Conservation (phyloP, 78 protist species). For the Creolimax fragrantissima region DNA sequence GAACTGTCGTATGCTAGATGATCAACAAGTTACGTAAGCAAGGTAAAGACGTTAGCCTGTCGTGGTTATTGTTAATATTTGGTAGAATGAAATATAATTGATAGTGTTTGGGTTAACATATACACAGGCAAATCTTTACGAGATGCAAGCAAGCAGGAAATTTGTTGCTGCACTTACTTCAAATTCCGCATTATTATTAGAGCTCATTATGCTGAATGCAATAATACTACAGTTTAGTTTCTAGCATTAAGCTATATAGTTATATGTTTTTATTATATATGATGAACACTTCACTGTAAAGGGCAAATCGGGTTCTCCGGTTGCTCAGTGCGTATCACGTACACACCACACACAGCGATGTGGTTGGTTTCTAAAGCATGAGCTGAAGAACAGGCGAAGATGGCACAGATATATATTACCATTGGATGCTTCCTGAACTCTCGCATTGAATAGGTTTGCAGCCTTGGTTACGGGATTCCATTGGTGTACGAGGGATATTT, state of each 20-base stretch:
- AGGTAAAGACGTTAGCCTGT: too few relatives aligned
- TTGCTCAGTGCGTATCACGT: not conserved
- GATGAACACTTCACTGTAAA: not conserved
- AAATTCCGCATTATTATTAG: too few relatives aligned
- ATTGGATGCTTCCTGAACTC: not conserved
- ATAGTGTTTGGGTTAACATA: too few relatives aligned
- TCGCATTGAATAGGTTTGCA: not conserved
- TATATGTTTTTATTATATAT: not conserved
- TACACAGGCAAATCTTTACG: too few relatives aligned
- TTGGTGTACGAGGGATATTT: not conserved
- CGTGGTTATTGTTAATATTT: too few relatives aligned
- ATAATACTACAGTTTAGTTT: too few relatives aligned
- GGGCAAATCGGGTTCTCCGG: not conserved
- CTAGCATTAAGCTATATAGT: not conserved
- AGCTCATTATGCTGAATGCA: too few relatives aligned
- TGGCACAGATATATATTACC: not conserved
- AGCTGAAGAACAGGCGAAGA: not conserved
- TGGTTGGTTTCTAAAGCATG: not conserved
- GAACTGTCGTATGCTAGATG: too few relatives aligned
- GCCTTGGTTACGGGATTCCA: not conserved
- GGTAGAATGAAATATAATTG: too few relatives aligned
- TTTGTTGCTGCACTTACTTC: too few relatives aligned
- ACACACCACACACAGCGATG: not conserved
- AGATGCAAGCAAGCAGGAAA: too few relatives aligned
- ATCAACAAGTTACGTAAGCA: too few relatives aligned